Evolutionary conservation across 768 basidiomycete genomes (phyloP), one percentile per base, ranked within the genome.

Genomic region (Leccinellum luteum): DNA sequence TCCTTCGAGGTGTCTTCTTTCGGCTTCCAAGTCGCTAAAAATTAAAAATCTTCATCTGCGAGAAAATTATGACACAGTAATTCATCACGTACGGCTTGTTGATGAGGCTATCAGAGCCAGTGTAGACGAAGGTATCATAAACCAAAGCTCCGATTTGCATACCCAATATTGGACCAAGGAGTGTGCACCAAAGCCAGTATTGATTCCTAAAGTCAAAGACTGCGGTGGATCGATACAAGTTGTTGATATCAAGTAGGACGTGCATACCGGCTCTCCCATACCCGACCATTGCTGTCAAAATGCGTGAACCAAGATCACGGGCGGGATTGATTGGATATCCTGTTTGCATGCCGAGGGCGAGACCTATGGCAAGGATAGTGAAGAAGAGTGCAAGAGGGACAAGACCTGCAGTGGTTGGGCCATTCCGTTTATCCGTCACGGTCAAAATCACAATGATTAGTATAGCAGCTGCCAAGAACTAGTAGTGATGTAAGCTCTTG

Each of bases 201-300:
- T 38, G 35, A 38, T 38, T 38, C 17, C 35, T 38, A n/a, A 38
- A 38, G 35, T 38, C 17, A n/a, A 38, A 38, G 35, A 38, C 35
- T 38, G 8, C 8, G 17, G 32, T 56, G 54, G 23, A 34, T 60
- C 15, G 57, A 23, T 51, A 28, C 12, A 30, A 3, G 3, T 12
- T 32, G 17, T 38, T 7, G 6, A 30, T 30, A 41, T 41, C 10
- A 50, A 13, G 44, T 7, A 50, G 8, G 21, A 47, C 75, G 81
- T 17, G 79, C 83, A 43, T 77, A 75, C 65, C 69, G 32, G 58
- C 69, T 47, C 10, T 71, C 19, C 87, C 87, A 61, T 87, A 90
- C 17, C 87, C 88, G 7, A 80, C 86, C 83, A 89, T 87, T 6
- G 86, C 79, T 1, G 85, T 87, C 66, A 88, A 68, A 31, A 89